These are phyloP conservation scores for Hypoxylon sp. DNA, from an alignment of 2,329 filamentous ascomycete genomes.

Conservation along the genomic window DNA sequence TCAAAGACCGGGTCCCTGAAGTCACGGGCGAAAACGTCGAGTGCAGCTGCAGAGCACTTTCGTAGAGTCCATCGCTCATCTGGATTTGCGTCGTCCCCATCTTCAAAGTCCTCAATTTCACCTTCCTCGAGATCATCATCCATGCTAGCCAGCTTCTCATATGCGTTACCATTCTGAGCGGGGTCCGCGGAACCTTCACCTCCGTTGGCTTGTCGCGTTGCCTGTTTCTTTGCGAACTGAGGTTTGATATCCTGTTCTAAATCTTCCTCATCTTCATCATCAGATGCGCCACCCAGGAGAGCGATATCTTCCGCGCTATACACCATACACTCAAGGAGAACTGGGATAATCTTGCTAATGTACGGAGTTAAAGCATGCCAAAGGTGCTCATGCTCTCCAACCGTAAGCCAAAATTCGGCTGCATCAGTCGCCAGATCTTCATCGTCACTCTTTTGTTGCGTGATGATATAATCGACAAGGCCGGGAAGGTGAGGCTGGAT, in stretches of 20 bases:
- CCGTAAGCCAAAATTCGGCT: conserved; percentile 96
- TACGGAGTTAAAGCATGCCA: conserved; percentile 83
- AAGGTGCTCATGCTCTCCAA: conserved; percentile 87
- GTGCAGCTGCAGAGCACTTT: conserved; percentile 95
- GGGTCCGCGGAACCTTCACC: conserved; percentile 64
- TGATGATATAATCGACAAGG: conserved; percentile 92
- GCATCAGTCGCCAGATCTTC: conserved; percentile 93
- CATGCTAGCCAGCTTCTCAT: conserved; percentile 69
- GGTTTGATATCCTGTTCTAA: conserved; percentile 92
- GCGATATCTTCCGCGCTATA: conserved; percentile 95
- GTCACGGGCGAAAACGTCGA: conserved; percentile 93
- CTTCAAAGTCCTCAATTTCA: conserved; percentile 82
- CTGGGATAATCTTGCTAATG: conserved; percentile 87
- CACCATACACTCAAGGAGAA: conserved; percentile 94
- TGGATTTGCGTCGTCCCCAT: conserved; percentile 84
- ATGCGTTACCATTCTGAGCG: conserved; percentile 68
- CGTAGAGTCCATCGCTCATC: conserved; percentile 96
- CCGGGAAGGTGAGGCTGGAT: conserved; percentile 89
- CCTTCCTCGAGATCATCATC: conserved; percentile 89
- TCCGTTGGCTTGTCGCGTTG: conserved; percentile 71
- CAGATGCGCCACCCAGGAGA: conserved; percentile 84
- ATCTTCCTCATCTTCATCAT: conserved; percentile 94
- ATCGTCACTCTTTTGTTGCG: conserved; percentile 89
- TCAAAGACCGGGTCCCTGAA: conserved; percentile 92
- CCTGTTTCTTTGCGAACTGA: conserved; percentile 81